Evolutionary conservation across 2,329 filamentous ascomycete genomes (phyloP).

Genomic region (Lecanicillium sp.): DNA sequence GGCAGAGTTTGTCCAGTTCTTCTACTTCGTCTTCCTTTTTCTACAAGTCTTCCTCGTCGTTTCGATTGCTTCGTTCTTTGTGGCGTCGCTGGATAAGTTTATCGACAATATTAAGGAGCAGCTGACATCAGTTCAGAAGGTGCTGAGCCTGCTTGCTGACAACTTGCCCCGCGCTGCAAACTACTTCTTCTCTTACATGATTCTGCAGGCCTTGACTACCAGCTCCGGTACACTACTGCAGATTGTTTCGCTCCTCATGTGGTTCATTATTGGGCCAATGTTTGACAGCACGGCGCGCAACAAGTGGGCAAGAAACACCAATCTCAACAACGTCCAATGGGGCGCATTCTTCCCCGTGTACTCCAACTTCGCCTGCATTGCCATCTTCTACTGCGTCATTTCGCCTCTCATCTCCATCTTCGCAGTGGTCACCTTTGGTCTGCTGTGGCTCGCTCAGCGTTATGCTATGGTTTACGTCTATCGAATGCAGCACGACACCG

Average conservation of each 20-base stretch:
- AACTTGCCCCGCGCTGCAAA: slow-evolving; percentile 84
- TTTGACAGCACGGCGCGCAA: slow-evolving; percentile 74
- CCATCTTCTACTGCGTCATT: slow-evolving; percentile 80
- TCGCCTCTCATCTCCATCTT: slow-evolving; percentile 89
- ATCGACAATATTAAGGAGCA: slow-evolving; percentile 41
- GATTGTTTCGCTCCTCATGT: slow-evolving; percentile 68
- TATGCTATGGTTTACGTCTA: slow-evolving; percentile 96
- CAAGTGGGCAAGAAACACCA: slow-evolving; percentile 83
- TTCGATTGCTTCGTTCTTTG: slow-evolving; percentile 70
- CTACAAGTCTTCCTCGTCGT: slow-evolving; percentile 93
- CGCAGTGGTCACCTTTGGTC: slow-evolving; percentile 82
- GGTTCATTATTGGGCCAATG: slow-evolving; percentile 75
- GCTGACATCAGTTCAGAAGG: slow-evolving; percentile 51
- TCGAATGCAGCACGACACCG: slow-evolving; percentile 83
- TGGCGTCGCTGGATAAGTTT: slow-evolving; percentile 57
- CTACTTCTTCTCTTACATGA: slow-evolving; percentile 98
- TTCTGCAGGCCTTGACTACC: slow-evolving; percentile 85
- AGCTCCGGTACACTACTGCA: slow-evolving; percentile 87
- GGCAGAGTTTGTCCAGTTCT: slow-evolving; percentile 79
- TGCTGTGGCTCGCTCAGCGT: slow-evolving; percentile 93
- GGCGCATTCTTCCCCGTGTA: slow-evolving; percentile 93
- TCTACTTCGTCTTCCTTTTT: slow-evolving; percentile 92
- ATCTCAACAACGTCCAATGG: slow-evolving; percentile 74
- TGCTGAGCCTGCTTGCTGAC: slow-evolving; percentile 65
- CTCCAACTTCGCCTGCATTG: slow-evolving; percentile 93